Conservation (phyloP, 2,329 filamentous ascomycete species). For the Hypomyces perniciosus region DNA sequence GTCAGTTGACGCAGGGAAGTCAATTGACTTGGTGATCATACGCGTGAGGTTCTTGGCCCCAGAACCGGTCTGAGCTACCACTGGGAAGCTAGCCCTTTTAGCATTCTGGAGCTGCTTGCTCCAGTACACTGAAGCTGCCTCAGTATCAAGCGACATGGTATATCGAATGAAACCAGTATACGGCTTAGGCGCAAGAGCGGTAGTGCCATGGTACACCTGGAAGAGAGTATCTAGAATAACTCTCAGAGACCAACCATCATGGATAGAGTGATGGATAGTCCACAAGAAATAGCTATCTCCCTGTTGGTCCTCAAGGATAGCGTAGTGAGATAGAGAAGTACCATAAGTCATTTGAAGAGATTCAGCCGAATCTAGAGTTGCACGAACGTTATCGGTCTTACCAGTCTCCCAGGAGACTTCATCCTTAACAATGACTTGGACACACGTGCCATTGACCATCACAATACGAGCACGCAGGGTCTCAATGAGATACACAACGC, state of each 20-base stretch:
- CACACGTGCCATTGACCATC: slow-evolving; percentile 6
- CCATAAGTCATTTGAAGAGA: slow-evolving; percentile 7
- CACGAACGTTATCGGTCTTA: background rate
- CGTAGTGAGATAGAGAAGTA: slow-evolving; percentile 3
- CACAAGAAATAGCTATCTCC: slow-evolving; percentile 16
- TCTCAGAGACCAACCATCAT: slow-evolving; percentile 23
- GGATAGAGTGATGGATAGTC: slow-evolving; percentile 23
- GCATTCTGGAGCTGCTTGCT: slow-evolving; percentile 11
- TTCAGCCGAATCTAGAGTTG: background rate
- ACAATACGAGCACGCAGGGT: slow-evolving; percentile 11
- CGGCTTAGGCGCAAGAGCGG: background rate
- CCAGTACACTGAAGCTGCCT: slow-evolving; percentile 13
- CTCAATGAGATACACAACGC: background rate
- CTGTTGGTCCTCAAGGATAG: background rate
- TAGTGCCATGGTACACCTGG: slow-evolving; percentile 2
- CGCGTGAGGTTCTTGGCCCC: slow-evolving; percentile 1
- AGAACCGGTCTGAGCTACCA: background rate
- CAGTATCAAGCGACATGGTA: slow-evolving; percentile 3
- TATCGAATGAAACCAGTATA: slow-evolving; percentile 6
- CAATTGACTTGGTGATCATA: slow-evolving; percentile 5
- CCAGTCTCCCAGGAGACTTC: slow-evolving; percentile 5
- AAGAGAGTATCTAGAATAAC: slow-evolving; percentile 14
- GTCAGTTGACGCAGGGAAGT: slow-evolving; percentile 1
- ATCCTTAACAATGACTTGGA: slow-evolving; percentile 14
- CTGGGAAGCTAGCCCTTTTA: slow-evolving; percentile 10